Base-by-base conservation (phyloP, 352 stramenopile genomes). In the Peronospora destructor region DNA sequence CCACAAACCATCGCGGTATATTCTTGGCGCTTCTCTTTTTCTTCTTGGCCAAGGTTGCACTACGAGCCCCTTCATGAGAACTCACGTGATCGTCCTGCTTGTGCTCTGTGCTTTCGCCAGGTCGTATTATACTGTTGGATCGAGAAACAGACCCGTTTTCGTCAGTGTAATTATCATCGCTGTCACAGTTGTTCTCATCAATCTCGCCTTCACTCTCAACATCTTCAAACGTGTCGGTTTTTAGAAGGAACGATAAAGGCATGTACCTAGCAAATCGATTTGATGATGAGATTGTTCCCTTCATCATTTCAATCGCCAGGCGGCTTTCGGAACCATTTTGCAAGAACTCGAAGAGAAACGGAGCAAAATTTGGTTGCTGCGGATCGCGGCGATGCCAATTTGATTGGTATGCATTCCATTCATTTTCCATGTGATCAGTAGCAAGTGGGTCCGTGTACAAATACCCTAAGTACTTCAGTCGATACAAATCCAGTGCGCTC, bases 181-280 rank as follows among this genome's bases (percentile, higher is more conserved):
- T 84, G 41, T 85, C 74, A 36, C 87, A 85, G 21, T 63, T 68
- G 10, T 88, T 76, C 17, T 77, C 73, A 17, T 77, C 76, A 33
- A 68, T 49, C 9, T 63, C 77, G 5, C 71, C 65, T 12, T 91
- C 81, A 53, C 77, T 89, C 19, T 89, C 77, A 9, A 59, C 66
- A 25, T 71, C 68, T 45, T 77, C 77, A 25, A 73, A 85, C 6
- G 76, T 88, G 34, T 91, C 76, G 1, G 76, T 73, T 10, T 81
- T 86, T 17, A 91, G 45, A 36, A 91, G 42, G 40, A 91, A 91
- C 17, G 80, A 88, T 12, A 89, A 61, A 1, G 80, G 80, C 61
- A 91, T 76, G 34, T 83, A 91, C 43, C 72, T 71, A 6, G 74
- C 80, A 36, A 91, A 91, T 11, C 78, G 67, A 49, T 91, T 88